Evolutionary conservation across 2,329 filamentous ascomycete genomes (phyloP), one percentile per base, ranked within the genome.

Genomic region (Stagonosporopsis rhizophila): DNA sequence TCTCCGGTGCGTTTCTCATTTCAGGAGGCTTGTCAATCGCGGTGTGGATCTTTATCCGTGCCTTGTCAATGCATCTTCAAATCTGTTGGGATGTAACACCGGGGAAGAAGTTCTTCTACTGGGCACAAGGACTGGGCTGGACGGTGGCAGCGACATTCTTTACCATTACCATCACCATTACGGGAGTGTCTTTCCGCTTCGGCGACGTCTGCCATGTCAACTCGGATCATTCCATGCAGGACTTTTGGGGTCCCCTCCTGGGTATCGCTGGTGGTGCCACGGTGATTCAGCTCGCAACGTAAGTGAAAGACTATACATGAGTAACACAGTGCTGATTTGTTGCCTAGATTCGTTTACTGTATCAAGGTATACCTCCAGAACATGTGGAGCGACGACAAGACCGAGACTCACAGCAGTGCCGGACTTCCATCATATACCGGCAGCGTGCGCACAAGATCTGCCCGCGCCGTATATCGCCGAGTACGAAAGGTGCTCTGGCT

Each of bases 41-140:
- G 28, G 87, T 96, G 76, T 99, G 95, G 94, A 85, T 93, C 61
- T 96, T 97, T 73, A 83, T 97, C 58, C 87, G 95, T 61, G 90
- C 94, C 0, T 79, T 98, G 30, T 96, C 92, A 4, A 88, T 99
- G 67, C 95, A 99, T 76, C 86, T 99, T 23, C 95, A 98, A 76
- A 97, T 99, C 62, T 97, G 93, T 81, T 99, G 95, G 95, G 92
- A 98, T 75, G 84, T 96, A 30, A 87, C 94, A 7, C 90, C 96
- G 4, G 95, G 95, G 35, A 85, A 87, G 40, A 90, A 85, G 68
- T 98, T 97, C 77, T 97, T 97, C 87, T 92, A 91, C 81, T 85
- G 86, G 62, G 88, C 94, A 3, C 87, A 96, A 69, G 83, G 84
- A 15, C 79, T 88, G 8, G 95, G 95, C 59, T 97, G 94, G 90